Evolutionary conservation across 1,139 yeast genomes (phyloP).

Genomic region (Sugiyamaella grinbergsii): DNA sequence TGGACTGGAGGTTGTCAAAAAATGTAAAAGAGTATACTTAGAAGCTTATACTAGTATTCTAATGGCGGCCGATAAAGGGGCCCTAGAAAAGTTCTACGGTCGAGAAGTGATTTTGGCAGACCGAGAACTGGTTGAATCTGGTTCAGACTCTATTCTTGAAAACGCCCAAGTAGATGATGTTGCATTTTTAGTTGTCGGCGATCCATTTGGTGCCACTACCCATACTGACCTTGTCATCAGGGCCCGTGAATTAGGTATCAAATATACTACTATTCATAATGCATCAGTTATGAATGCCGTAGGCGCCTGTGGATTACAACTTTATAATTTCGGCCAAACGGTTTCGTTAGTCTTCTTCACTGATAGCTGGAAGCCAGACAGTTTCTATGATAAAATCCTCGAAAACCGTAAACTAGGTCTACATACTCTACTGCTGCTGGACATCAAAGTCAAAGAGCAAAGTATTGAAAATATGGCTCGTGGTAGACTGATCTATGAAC

Average conservation of each 20-base stretch:
- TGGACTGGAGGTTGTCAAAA: constrained; percentile 80
- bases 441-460: constrained; percentile 96
- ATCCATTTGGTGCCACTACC: constrained; percentile 97
- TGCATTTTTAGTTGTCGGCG: constrained; percentile 96
- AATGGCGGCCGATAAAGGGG: constrained; percentile 80
- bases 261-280: constrained; percentile 83
- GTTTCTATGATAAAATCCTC: constrained; percentile 84
- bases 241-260: constrained; percentile 80
- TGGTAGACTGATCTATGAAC: constrained; percentile 89
- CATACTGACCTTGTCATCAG: constrained; percentile 92
- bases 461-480: constrained; percentile 92
- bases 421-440: constrained; percentile 84
- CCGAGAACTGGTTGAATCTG: constrained; percentile 89
- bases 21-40: constrained; percentile 83
- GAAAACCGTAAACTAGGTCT: constrained; percentile 89
- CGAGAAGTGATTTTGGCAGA: constrained; percentile 86
- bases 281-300: constrained; percentile 99
- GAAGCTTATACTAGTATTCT: constrained; percentile 95
- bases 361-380: constrained; percentile 94
- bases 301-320: constrained; percentile 95
- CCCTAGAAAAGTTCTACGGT: constrained; percentile 75
- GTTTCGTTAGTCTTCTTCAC: constrained; percentile 95
- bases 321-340: constrained; percentile 95
- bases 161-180: constrained; percentile 77
- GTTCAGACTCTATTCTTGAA: constrained; percentile 76